Base-by-base conservation (phyloP, 345 rosid genomes). In the Melaleuca quinquenervia region DNA sequence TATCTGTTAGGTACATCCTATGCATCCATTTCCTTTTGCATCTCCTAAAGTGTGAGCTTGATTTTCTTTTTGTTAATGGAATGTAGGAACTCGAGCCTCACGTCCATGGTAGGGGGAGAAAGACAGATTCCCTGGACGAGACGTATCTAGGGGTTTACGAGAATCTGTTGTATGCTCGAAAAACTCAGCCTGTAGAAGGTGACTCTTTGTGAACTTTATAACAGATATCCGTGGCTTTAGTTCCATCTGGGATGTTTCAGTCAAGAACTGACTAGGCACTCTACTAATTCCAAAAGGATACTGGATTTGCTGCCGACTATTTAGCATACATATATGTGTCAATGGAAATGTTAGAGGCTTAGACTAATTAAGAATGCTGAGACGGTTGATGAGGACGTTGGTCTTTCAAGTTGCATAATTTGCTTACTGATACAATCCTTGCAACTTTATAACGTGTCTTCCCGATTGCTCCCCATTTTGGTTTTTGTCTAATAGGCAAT, bases 91-190 rank as follows among this genome's bases (percentile, higher is more conserved):
- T 96, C 91, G 98, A 96, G 89, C 96, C 98, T 86, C 86, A 87
- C 49, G 98, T 96, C 56, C 99, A 96, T 88, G 98, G 98, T 51
- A 91, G 99, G 94, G 98, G 98, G 85, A 91, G 99, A 87, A 93
- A 93, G 82, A 48, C 44, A 0, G 93, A 93, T 88, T 93, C 97
- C 75, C 90, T 92, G n/a, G 98, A 95, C 83, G 99, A 96, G 88
- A 93, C 92, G 41, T 95, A 96, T 88, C 88, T 96, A 50, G 99
- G 99, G 36, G 98, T 96, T 62, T 91, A 93, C 54, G 94, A 95
- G 84, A 89, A 94, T 87, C 91, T 94, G 82, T 87, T 96, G 56
- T 96, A 96, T 93, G 99, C 98, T 84, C 97, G 99, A 83, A 96
- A 96, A 90, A 89, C 90, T 56, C 90, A 92, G 86, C 99, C 99